A percentile compares a stretch with the other conserved stretches of the same genome.
Conservation (phyloP, 2,329 filamentous ascomycete species). For the Coccinonectria pachysandricola region DNA sequence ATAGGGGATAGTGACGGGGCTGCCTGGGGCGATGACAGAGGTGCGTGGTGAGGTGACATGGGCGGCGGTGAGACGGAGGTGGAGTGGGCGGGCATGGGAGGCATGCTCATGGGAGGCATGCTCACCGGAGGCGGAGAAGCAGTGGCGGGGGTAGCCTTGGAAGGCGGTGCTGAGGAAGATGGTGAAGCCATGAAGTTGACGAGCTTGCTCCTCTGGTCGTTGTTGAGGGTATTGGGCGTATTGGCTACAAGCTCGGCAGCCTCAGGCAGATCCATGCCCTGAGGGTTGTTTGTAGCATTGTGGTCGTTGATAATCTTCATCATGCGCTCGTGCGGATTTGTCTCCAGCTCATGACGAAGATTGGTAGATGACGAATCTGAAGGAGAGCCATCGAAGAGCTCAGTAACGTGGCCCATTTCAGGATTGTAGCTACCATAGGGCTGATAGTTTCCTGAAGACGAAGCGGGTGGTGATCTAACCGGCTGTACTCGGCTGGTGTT, state of each 20-base stretch:
- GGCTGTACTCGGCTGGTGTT: conserved; percentile 20
- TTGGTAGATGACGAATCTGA: conserved; percentile 37
- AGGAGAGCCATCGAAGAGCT: conserved; percentile 44
- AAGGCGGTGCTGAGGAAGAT: conserved; percentile 16
- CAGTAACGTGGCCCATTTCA: conserved; percentile 48
- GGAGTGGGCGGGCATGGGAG: conserved; percentile 11
- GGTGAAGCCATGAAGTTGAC: conserved; percentile 49
- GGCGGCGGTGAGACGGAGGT: conserved; percentile 18
- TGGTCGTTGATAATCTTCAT: conserved; percentile 57
- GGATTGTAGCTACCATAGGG: conserved; percentile 23
- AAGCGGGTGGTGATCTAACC: conserved; percentile 13
- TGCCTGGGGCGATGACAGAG: conserved; percentile 16
- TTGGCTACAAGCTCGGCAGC: conserved; percentile 40
- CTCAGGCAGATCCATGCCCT: conserved; percentile 44
- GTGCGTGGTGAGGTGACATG: too few species aligned
- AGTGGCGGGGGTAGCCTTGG: conserved; percentile 11
- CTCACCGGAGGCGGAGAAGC: conserved; percentile 8
- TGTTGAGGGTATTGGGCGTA: conserved; percentile 42
- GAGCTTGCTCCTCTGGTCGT: conserved; percentile 48
- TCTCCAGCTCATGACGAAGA: conserved; percentile 45
- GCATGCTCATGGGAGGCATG: conserved; percentile 10
- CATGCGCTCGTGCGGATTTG: conserved; percentile 50
- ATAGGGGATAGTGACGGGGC: conserved; percentile 38
- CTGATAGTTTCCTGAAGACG: conserved; percentile 13
- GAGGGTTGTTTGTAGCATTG: conserved; percentile 41